These are phyloP conservation scores for Mortierella sp. DNA, from an alignment of 371 early-diverging fungal genomes.

Conservation along the genomic window DNA sequence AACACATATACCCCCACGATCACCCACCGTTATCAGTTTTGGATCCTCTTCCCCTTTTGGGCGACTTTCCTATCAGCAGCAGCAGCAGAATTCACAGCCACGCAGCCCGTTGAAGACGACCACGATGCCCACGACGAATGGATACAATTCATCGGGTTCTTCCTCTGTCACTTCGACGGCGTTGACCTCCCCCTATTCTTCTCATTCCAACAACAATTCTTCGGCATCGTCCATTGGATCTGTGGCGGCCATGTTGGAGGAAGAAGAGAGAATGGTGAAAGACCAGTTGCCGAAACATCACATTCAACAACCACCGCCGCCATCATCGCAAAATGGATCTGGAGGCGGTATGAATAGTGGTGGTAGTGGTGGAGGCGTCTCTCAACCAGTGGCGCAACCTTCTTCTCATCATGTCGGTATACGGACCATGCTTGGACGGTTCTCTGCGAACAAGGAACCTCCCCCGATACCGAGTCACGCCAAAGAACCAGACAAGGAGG, in stretches of 20 bases:
- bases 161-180: conserved; percentile 16
- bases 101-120: neutral
- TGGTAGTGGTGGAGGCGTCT: conserved; percentile 2
- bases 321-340: neutral
- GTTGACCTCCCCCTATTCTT: conserved; percentile 27
- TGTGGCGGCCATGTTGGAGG: conserved; percentile 39
- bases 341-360: neutral
- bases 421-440: conserved; percentile 43
- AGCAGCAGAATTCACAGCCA: neutral
- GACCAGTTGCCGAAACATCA: neutral
- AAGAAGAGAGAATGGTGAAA: conserved; percentile 43
- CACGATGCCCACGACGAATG: conserved; percentile 17
- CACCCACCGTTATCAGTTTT: neutral
- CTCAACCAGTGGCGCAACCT: conserved; percentile 9
- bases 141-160: conserved; percentile 46
- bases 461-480: too few species aligned
- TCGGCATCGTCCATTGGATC: conserved; percentile 44
- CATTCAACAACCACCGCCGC: neutral
- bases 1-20: neutral
- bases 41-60: neutral
- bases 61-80: neutral
- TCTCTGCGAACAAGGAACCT: conserved; percentile 15
- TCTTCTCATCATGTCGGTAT: conserved; percentile 39
- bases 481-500: too few species aligned
- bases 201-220: conserved; percentile 35